Conservation (phyloP, 2,329 filamentous ascomycete genomes). For the Diaporthe velutina region DNA sequence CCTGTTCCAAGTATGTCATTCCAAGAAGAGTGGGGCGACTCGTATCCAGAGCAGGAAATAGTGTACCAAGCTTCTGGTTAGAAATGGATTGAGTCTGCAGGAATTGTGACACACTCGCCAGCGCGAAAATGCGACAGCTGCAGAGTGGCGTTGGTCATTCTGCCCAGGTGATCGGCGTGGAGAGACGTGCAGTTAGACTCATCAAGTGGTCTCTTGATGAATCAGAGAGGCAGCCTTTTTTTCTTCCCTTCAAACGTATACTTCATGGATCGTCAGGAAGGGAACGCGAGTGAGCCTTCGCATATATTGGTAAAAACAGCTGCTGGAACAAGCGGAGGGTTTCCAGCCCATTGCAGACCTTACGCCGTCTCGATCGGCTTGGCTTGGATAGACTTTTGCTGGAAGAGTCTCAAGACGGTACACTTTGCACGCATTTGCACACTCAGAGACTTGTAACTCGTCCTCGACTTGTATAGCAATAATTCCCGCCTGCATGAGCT, state of each 20-base stretch:
- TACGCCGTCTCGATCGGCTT: neutral
- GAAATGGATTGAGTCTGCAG: too few relatives aligned
- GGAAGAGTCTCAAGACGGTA: neutral
- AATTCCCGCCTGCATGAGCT: too few relatives aligned
- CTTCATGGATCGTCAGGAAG: neutral
- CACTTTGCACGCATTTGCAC: neutral
- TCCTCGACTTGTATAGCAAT: neutral
- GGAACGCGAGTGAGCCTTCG: neutral
- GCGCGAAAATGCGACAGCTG: neutral
- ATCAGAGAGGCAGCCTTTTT: too few relatives aligned
- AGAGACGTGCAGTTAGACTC: too few relatives aligned
- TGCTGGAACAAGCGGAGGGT: neutral
- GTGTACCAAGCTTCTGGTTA: neutral
- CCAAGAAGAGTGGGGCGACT: too few relatives aligned
- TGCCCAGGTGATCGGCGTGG: too few relatives aligned
- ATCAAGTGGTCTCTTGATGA: too few relatives aligned
- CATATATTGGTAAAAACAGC: neutral
- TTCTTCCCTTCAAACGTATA: too few relatives aligned
- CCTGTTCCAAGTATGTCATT: neutral
- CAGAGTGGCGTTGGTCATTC: neutral
- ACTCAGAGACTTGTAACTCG: neutral
- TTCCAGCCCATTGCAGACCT: neutral
- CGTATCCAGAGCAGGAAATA: neutral
- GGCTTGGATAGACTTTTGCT: neutral
- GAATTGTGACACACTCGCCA: neutral